These are phyloP conservation scores for Rubia yunnanensis DNA, from an alignment of 257 asterid genomes.

Conservation along the genomic window DNA sequence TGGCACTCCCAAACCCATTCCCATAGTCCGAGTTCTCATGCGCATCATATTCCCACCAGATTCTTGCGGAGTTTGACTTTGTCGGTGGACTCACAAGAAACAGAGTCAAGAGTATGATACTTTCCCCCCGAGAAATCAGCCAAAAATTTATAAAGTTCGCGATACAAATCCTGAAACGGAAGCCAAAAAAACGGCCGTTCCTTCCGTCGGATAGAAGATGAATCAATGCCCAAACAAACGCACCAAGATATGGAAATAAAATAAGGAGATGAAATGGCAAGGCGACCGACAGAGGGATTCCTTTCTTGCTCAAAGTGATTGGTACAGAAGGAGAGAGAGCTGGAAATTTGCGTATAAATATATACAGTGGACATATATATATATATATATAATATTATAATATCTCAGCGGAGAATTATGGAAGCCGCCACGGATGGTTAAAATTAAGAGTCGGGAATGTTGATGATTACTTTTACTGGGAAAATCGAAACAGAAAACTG, in stretches of 20 bases:
- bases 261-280: not conserved
- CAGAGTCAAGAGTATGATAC: not conserved
- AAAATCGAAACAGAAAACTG: not conserved
- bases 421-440: slow-evolving; percentile 8
- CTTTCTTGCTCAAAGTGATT: not conserved
- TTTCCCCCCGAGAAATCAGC: not conserved
- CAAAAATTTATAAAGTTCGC: not conserved
- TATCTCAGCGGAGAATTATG: too few species aligned
- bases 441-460: not conserved
- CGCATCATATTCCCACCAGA: slow-evolving; percentile 18
- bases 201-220: not conserved
- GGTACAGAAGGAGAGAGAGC: slow-evolving; percentile 5
- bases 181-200: slow-evolving; percentile 1
- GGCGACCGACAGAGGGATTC: slow-evolving; percentile 8
- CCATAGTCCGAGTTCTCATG: slow-evolving; percentile 12
- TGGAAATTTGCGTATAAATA: not conserved
- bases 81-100: slow-evolving; percentile 5
- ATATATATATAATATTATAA: not conserved
- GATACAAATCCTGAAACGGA: not conserved
- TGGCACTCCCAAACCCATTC: slow-evolving; percentile 8
- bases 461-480: not conserved
- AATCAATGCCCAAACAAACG: slow-evolving; percentile 8
- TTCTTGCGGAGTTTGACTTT: not conserved
- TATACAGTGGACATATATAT: not conserved
- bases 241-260: not conserved